Base-by-base conservation (phyloP, 257 asterid genomes). In the Jacaranda copaia region DNA sequence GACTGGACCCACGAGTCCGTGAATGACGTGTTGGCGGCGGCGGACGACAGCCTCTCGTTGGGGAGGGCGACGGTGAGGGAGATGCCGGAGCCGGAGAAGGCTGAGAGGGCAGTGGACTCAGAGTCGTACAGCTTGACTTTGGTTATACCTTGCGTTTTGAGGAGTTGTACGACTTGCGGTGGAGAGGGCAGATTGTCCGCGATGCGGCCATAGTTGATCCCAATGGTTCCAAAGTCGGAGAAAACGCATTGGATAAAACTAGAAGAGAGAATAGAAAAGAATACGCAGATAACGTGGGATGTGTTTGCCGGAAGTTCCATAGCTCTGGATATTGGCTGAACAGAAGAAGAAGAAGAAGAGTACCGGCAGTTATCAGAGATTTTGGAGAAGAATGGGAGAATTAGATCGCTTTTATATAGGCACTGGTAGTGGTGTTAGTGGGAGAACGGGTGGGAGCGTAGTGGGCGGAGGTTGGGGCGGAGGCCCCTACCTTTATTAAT, bases 191-290 rank as follows among this genome's bases (percentile, higher is more conserved):
- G 95, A 58, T 94, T 25, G 72, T 92, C 77, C 68, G 97, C 99
- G 77, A 94, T 10, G 13, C 99, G 96, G 81, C 99, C 99, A 80
- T 94, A 94, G 90, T 91, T 92, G 9, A 94, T 72, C 0, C 93
- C 99, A 6, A 92, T 14, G 48, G 82, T 52, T 68, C 96, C 97
- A 53, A 88, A 14, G 45, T 76, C 78, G 61, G 86, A 78, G 70
- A 73, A 14, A 0, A 71, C 51, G 16, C 73, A 51, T 16, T 19
- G 78, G 7, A 81, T 6, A 3, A 51, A 25, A 2, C 73, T 18
- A 3, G 67, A 51, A 0, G 80, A 70, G 36, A 70, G 38, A 5
- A 48, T 7, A 52, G 87, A 6, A 8, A 79, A 39, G 5, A 70
- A 49, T 0, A 39, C 16, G 63, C 5, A 18, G 74, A 75, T 78